These are phyloP conservation scores for Kurtzmaniella natalensis DNA, from an alignment of 1,139 yeast species.

Conservation along the genomic window DNA sequence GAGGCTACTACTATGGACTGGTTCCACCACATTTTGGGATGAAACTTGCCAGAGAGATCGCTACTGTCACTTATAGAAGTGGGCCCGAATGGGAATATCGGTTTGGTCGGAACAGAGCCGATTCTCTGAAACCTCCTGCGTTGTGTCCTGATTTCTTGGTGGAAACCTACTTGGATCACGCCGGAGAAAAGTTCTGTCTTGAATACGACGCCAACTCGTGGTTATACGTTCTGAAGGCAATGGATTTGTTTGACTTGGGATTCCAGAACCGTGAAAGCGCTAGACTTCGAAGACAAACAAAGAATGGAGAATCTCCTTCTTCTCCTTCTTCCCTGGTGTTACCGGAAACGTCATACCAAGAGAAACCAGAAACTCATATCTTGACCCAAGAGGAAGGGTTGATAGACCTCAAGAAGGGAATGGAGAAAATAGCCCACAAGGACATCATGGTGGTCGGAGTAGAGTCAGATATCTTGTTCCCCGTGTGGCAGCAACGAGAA, in stretches of 20 bases:
- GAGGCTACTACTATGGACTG: conserved; percentile 78
- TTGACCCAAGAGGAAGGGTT: conserved; percentile 50
- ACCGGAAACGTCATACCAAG: conserved; percentile 56
- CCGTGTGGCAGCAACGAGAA: conserved; percentile 92
- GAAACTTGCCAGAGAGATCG: conserved; percentile 91
- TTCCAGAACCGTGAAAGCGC: conserved; percentile 42
- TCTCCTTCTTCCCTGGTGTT: conserved; percentile 35
- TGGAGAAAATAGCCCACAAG: conserved; percentile 57
- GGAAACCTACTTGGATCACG: conserved; percentile 90
- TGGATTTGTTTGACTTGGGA: conserved; percentile 92
- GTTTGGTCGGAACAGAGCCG: conserved; percentile 85
- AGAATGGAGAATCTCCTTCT: background rate
- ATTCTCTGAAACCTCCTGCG: conserved; percentile 75
- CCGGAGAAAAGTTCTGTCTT: conserved; percentile 87
- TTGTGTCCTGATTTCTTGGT: conserved; percentile 89
- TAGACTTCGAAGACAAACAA: conserved; percentile 28
- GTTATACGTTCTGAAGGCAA: conserved; percentile 82
- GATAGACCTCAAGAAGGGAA: conserved; percentile 61
- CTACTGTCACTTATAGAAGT: conserved; percentile 88
- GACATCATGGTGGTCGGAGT: conserved; percentile 82
- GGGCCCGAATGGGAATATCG: conserved; percentile 98
- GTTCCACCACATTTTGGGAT: conserved; percentile 92
- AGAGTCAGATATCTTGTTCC: conserved; percentile 85
- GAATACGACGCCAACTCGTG: conserved; percentile 91
- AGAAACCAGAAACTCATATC: conserved; percentile 33